Evolutionary conservation across 805 yeast genomes (phyloP), one percentile per base, ranked within the genome.

Genomic region (Tetrapisispora iriomotensis): DNA sequence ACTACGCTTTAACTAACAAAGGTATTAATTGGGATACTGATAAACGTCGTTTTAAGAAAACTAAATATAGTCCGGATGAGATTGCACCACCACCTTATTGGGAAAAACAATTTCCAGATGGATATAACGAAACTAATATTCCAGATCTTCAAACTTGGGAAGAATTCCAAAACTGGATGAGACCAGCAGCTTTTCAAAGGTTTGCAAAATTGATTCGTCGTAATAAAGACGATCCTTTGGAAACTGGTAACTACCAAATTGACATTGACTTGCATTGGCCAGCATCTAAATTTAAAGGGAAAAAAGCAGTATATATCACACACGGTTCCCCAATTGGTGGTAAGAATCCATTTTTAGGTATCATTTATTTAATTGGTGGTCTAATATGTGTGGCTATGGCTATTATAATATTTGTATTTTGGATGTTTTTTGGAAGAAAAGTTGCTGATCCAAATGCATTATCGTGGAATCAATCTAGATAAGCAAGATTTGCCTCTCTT

Each of bases 51-150:
- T 90, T 74, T 65, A 77, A 81, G 65, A 77, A 73, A 54, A 82
- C 97, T 1, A 49, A 66, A 39, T 88, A 92, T 58, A 67, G 70
- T 30, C 67, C 79, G 8, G 55, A 67, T 22, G 79, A 86, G 12
- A 79, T 90, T 32, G 92, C 79, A 2, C 98, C 98, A 10, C 98
- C 98, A 6, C 95, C 92, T 38, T 85, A 82, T 64, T 90, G 98
- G 98, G 67, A 64, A 29, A 70, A 74, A 46, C 65, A 54, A 64
- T 90, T 62, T 59, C 97, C 97, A 2, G 64, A 87, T 43, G 97
- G 97, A 0, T 90, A 92, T 64, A 85, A 82, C n/a, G 78, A 73
- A 25, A 75, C 74, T 6, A 86, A 85, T 58, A 50, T 90, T 44
- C 95, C 94, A 3, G 80, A 83, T 54, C 57, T 90, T 35, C 70